These are phyloP conservation scores for Verticillium zaregamsianum DNA, from an alignment of 2,329 filamentous ascomycete species.

Conservation along the genomic window DNA sequence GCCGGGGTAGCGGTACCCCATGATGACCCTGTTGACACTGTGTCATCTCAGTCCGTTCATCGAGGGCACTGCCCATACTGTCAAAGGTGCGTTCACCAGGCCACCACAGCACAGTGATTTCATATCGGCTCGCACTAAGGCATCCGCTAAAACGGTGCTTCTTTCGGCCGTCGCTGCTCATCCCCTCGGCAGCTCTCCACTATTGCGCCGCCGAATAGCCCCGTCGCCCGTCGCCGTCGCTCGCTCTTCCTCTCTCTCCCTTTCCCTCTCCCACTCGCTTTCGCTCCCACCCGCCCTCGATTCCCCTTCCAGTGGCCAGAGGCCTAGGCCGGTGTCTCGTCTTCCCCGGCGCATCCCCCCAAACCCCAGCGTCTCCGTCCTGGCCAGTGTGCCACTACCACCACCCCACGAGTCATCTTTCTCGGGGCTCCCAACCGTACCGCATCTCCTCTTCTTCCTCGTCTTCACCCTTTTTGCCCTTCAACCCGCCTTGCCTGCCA, in stretches of 20 bases:
- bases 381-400: neutral
- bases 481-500: neutral
- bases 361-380: neutral
- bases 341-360: neutral
- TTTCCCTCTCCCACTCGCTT: neutral
- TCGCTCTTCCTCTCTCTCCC: neutral
- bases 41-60: neutral
- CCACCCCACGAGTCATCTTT: neutral
- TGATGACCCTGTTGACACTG: neutral
- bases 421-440: neutral
- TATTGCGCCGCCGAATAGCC: slow-evolving; percentile 4
- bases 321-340: neutral
- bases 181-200: neutral
- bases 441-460: neutral
- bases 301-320: neutral
- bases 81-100: neutral
- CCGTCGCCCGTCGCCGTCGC: neutral
- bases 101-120: slow-evolving; percentile 20
- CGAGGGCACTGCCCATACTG: neutral
- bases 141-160: slow-evolving; percentile 4
- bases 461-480: neutral
- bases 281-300: neutral
- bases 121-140: neutral
- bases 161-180: slow-evolving; percentile 2
- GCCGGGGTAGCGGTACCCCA: neutral